Evolutionary conservation across 371 early-diverging fungal genomes (phyloP), one percentile per base, ranked within the genome.

Genomic region (Lichtheimia ornata): DNA sequence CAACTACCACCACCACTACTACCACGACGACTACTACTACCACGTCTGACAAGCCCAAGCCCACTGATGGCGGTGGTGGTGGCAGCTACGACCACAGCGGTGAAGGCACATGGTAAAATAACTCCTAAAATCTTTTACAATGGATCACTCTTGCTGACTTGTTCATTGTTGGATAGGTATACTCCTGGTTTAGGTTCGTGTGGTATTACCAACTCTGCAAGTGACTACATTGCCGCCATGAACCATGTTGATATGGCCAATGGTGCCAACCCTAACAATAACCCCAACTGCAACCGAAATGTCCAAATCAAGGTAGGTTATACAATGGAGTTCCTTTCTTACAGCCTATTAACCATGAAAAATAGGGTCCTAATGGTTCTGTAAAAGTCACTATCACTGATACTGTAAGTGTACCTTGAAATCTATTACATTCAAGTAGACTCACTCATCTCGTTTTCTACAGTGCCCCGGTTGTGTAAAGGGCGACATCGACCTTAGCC

Each of bases 401-500:
- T 47, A 54, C 59, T 44, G 63, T 66, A 22, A 77, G 77, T 57
- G 11, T 6, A 5, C 1, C 20, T 27, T 52, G 4, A 27, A 15
- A 12, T 27, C 27, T 2, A 20, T 51, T 18, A 27, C 15, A 12
- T 15, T 24, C 15, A 44, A 71, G 66, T 5, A 74, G 73, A 57
- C 71, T 45, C 49, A 6, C n/a, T 5, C 5, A 1, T 27, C 49
- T 30, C 18, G 5, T 51, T 30, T 51, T 25, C 66, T 17, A 35
- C 35, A 52, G 52, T 52, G 52, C 25, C 52, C 52, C 5, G 58
- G 41, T 5, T 76, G 77, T 56, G 30, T 28, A 5, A 53, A 28
- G 1, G 77, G 74, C 14, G 41, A 65, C 64, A 4, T 56, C 5
- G 82, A 84, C 60, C 59, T 84, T 25, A 68, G 70, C 43, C 82